Evolutionary conservation across 148 eudicot genomes (phyloP).

Genomic region (Silene conica): DNA sequence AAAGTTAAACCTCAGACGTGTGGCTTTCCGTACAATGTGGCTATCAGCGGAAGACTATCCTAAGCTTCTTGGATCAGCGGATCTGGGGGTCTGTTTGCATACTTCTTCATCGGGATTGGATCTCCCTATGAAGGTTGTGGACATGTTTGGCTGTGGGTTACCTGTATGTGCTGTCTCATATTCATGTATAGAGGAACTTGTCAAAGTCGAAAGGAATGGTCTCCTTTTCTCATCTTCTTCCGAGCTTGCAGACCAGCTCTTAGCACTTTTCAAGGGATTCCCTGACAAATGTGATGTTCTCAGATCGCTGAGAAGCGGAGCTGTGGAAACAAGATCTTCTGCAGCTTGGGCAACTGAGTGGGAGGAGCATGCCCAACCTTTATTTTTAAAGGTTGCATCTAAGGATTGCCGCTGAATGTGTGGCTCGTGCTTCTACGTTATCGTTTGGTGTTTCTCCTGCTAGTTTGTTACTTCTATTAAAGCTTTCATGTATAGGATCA

Average conservation of each 20-base stretch:
- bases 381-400: slow-evolving; percentile 30
- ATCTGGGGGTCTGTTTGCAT: slow-evolving; percentile 93
- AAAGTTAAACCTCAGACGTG: slow-evolving; percentile 82
- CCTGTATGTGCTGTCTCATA: slow-evolving; percentile 99
- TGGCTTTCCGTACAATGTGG: slow-evolving; percentile 99
- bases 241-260: slow-evolving; percentile 85
- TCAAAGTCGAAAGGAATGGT: slow-evolving; percentile 82
- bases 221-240: slow-evolving; percentile 93
- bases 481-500: no score
- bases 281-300: slow-evolving; percentile 55
- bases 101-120: slow-evolving; percentile 98
- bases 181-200: slow-evolving; percentile 96
- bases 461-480: no score
- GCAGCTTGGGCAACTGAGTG: slow-evolving; percentile 76
- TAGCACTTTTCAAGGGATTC: slow-evolving; percentile 85
- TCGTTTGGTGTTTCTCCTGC: neutral
- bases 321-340: slow-evolving; percentile 57
- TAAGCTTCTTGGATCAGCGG: slow-evolving; percentile 93
- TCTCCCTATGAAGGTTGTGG: slow-evolving; percentile 99
- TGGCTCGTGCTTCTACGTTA: neutral
- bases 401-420: neutral
- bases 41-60: slow-evolving; percentile 92
- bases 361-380: slow-evolving; percentile 84
- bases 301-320: slow-evolving; percentile 52
- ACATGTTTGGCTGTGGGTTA: slow-evolving; percentile 98